Percentiles rank a stretch among this genome's conserved stretches.
These are phyloP conservation scores for Xylariales sp. DNA, from an alignment of 2,329 filamentous ascomycete genomes.

Conservation along the genomic window DNA sequence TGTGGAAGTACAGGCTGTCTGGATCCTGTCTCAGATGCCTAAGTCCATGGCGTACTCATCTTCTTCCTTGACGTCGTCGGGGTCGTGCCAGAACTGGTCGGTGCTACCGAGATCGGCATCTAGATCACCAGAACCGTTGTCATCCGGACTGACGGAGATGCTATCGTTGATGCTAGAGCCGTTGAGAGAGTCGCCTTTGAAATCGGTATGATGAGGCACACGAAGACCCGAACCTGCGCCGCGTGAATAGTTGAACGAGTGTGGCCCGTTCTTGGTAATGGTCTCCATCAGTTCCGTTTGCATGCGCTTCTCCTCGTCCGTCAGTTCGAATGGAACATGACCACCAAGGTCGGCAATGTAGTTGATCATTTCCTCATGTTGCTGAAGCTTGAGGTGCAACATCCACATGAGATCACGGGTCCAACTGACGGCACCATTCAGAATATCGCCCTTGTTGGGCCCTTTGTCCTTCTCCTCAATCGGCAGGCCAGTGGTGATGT, in stretches of 20 bases:
- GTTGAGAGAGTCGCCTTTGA: constrained; percentile 72
- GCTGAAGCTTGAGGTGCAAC: constrained; percentile 80
- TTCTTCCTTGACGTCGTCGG: constrained; percentile 84
- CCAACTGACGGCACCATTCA: constrained; percentile 96
- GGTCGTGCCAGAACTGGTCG: constrained; percentile 61
- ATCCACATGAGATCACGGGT: constrained; percentile 98
- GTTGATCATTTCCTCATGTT: constrained; percentile 81
- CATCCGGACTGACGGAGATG: constrained; percentile 50
- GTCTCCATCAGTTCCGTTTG: constrained; percentile 86
- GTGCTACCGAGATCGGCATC: constrained; percentile 43
- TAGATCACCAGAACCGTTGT: constrained; percentile 31
- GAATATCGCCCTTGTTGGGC: constrained; percentile 96
- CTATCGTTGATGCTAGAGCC: constrained; percentile 36
- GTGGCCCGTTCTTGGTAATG: constrained; percentile 71
- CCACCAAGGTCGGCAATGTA: constrained; percentile 68
- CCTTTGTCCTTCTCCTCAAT: constrained; percentile 98
- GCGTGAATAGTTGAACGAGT: constrained; percentile 79
- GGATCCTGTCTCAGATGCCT: constrained; percentile 26
- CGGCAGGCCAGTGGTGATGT: constrained; percentile 87
- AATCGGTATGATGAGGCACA: constrained; percentile 89
- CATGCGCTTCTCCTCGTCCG: constrained; percentile 94
- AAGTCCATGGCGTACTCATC: constrained; percentile 88
- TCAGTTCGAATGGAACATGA: constrained; percentile 73
- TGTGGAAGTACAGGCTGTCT: no score
- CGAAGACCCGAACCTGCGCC: constrained; percentile 78